Conservation (phyloP, 257 asterid species). For the Eucommia ulmoides region DNA sequence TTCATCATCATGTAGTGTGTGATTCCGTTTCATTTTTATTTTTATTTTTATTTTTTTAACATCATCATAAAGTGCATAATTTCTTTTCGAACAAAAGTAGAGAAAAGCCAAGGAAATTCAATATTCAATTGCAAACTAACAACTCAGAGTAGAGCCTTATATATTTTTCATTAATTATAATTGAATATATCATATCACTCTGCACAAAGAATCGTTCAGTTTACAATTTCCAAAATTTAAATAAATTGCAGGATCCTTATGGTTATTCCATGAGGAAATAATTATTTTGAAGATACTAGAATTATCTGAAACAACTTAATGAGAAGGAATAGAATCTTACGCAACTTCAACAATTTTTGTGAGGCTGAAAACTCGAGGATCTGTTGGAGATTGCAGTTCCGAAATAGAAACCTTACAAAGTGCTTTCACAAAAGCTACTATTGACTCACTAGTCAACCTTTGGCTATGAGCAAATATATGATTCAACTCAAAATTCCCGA, state of each 20-base stretch:
- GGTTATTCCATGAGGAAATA: not conserved
- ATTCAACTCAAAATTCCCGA: constrained; percentile 87
- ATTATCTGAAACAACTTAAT: constrained; percentile 9
- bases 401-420: constrained; percentile 96
- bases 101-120: too few species aligned
- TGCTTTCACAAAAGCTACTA: constrained; percentile 83
- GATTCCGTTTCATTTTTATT: too few species aligned
- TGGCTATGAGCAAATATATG: constrained; percentile 99
- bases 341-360: constrained; percentile 99
- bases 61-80: too few species aligned
- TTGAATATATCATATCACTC: too few species aligned
- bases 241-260: too few species aligned
- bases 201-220: too few species aligned
- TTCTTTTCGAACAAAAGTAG: too few species aligned
- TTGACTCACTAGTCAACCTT: constrained; percentile 93
- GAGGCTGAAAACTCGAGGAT: constrained; percentile 97
- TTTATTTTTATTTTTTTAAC: too few species aligned
- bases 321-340: constrained; percentile 65
- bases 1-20: not conserved
- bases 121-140: too few species aligned
- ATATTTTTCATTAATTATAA: too few species aligned
- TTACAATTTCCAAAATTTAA: too few species aligned
- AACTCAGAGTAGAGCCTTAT: too few species aligned
- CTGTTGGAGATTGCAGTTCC: constrained; percentile 97
- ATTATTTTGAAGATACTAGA: constrained; percentile 5